A percentile compares a stretch with the other conserved stretches of the same genome.
Evolutionary conservation across 768 basidiomycete species (phyloP).

Genomic region (Boletus rufocinnamomeus): DNA sequence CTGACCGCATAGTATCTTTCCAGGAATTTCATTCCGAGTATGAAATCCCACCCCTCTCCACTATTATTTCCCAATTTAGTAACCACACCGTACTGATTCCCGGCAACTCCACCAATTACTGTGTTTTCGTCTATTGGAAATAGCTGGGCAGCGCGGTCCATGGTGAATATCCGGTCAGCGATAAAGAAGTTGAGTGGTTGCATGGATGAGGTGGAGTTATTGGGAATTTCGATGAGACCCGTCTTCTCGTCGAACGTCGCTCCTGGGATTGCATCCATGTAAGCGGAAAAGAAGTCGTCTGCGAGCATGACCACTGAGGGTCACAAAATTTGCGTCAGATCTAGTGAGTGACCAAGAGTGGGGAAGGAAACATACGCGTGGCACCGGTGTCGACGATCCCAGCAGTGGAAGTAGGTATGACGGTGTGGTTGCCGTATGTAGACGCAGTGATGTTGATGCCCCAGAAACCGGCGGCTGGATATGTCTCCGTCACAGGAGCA

Average conservation of each 20-base stretch:
- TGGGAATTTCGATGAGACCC: constrained; percentile 19
- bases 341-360: neutral
- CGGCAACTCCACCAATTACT: constrained; percentile 9
- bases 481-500: constrained; percentile 29
- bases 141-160: constrained; percentile 25
- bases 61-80: neutral
- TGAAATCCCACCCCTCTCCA: neutral
- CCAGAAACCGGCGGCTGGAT: constrained; percentile 30
- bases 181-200: constrained; percentile 19
- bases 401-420: constrained; percentile 23
- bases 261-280: constrained; percentile 21
- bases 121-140: constrained; percentile 18
- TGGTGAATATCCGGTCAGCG: neutral
- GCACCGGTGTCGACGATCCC: constrained; percentile 34
- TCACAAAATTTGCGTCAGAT: neutral
- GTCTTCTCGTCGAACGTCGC: neutral
- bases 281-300: constrained; percentile 16
- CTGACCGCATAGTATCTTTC: constrained; percentile 9
- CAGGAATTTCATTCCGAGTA: neutral
- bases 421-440: constrained; percentile 14
- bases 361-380: constrained; percentile 17
- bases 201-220: constrained; percentile 21
- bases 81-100: constrained; percentile 17
- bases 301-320: constrained; percentile 26
- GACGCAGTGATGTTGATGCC: constrained; percentile 30